Percentiles rank a stretch among this genome's conserved stretches.
phyloP scores from a whole-genome alignment of 768 basidiomycete species.

The Boletus sp. region DNA sequence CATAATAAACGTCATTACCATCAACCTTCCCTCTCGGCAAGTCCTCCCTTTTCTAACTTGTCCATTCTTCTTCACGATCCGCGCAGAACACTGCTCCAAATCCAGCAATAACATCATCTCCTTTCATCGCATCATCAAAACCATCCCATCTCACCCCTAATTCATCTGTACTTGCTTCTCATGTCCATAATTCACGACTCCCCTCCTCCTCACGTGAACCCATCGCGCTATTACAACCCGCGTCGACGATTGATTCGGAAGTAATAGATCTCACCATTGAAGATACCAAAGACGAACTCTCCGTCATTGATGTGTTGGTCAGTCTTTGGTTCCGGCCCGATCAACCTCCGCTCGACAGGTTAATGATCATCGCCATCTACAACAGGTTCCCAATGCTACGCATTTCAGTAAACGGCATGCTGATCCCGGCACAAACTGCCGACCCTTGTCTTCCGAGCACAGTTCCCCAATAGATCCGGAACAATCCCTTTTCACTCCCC shows the following conservation, averaged over 20 bases:
- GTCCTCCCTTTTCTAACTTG: conserved; percentile 3
- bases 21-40: conserved; percentile 12
- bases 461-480: conserved; percentile 11
- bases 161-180: conserved; percentile 5
- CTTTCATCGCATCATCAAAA: background rate
- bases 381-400: background rate
- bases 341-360: background rate
- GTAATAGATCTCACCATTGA: conserved; percentile 23
- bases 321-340: conserved; percentile 11
- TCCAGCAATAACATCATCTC: background rate
- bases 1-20: conserved; percentile 1
- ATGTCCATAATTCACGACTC: conserved; percentile 1
- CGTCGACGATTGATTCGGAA: conserved; percentile 1
- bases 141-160: conserved; percentile 5
- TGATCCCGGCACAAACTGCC: conserved; percentile 9
- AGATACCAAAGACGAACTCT: conserved; percentile 24
- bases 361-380: conserved; percentile 1
- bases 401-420: background rate
- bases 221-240: background rate
- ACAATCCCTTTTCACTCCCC: conserved; percentile 32
- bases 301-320: conserved; percentile 11
- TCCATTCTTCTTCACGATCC: background rate
- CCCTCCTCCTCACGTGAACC: conserved; percentile 1
- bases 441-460: background rate
- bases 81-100: conserved; percentile 7